Evolutionary conservation across 2,329 filamentous ascomycete species (phyloP).

Genomic region (Penicillium sp.): DNA sequence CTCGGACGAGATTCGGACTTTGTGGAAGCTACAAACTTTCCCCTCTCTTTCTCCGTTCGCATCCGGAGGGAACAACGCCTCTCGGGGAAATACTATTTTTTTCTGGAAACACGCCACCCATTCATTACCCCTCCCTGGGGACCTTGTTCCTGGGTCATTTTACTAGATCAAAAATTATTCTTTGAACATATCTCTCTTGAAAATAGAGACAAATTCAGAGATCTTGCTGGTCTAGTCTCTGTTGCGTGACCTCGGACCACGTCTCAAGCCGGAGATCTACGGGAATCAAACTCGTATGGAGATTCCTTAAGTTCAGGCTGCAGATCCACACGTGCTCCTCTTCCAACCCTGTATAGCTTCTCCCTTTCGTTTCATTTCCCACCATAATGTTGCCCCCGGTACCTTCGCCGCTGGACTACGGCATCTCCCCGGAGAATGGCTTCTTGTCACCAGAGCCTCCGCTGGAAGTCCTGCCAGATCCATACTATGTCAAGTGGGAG

Average conservation of each 20-base stretch:
- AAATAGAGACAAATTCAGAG: neutral
- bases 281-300: slow-evolving; percentile 4
- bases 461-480: slow-evolving; percentile 75
- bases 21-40: neutral
- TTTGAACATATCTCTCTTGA: neutral
- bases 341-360: neutral
- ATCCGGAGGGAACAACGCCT: slow-evolving; percentile 11
- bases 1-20: neutral
- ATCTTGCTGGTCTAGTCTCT: neutral
- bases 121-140: neutral
- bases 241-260: neutral
- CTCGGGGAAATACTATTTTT: slow-evolving; percentile 1
- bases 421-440: slow-evolving; percentile 64
- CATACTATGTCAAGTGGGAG: slow-evolving; percentile 96
- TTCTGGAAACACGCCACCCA: slow-evolving; percentile 10
- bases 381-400: slow-evolving; percentile 46
- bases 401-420: slow-evolving; percentile 69
- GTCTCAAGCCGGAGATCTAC: slow-evolving; percentile 1
- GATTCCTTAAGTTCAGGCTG: neutral
- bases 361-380: neutral
- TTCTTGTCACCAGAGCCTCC: slow-evolving; percentile 84
- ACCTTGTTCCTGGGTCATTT: slow-evolving; percentile 3
- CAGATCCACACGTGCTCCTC: slow-evolving; percentile 1
- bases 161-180: neutral
- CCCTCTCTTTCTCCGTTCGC: slow-evolving; percentile 5